Base-by-base conservation (phyloP, 345 rosid species). In the Citrus trifoliata region DNA sequence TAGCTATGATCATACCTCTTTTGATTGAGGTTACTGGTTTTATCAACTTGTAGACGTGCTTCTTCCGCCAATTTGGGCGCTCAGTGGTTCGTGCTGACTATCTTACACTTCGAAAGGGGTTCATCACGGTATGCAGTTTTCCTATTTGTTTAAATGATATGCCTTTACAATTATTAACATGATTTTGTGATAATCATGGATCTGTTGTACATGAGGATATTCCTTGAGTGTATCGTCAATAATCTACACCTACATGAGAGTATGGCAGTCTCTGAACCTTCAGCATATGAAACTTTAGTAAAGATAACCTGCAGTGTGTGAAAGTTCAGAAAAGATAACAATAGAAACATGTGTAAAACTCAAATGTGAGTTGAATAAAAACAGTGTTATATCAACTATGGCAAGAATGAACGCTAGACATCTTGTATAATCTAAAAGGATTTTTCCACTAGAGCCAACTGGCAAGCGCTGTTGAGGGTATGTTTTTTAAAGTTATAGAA, bases 81-180 rank as follows among this genome's bases (percentile, higher is more conserved):
- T 91, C 99, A n/a, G 97, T 96, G 75, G 97, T 84, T 83, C 97
- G 90, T 77, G 85, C 88, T 62, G 98, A 96, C 82, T 96, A 95
- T 85, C 90, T 95, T 68, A 87, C 95, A 60, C 95, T 96, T 28
- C 93, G 98, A 37, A 90, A 90, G 40, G 97, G 95, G 83, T 96
- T 96, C 88, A 92, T 93, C 78, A 63, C 72, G 90, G 98, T 95
- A 88, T 28, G 87, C 51, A 56, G 61, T 69, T 58, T 78, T 82
- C 76, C 67, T 27, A 69, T 66, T 38, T 33, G 21, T n/a, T 22
- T 4, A 56, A 59, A 71, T 48, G n/a, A 53, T 27, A 18, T 58
- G 4, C 79, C 46, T 63, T 13, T 38, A 25, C n/a, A 73, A 58
- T 74, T 63, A 2, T 22, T 27, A 38, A 28, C 35, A 32, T 48